Conservation (phyloP, 306 rosid genomes). For the Quercus ilex region DNA sequence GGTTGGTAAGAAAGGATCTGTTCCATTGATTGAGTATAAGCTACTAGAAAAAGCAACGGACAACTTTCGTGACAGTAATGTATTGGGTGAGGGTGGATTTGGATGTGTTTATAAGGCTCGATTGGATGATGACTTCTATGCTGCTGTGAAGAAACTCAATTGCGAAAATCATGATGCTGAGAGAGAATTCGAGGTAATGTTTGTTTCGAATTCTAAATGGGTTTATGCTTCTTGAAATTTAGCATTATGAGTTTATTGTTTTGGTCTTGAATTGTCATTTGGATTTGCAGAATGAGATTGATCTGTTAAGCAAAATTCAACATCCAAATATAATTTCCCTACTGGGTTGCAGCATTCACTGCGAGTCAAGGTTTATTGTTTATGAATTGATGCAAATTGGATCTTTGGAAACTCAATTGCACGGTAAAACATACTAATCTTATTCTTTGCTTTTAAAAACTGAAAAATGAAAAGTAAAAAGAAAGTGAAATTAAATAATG, state of each 20-base stretch:
- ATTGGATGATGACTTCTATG: constrained; percentile 59
- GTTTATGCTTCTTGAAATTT: neutral
- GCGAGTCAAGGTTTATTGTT: constrained; percentile 53
- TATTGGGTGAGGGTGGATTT: constrained; percentile 88
- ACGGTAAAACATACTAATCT: constrained; percentile 49
- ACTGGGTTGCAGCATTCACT: constrained; percentile 66
- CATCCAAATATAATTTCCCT: constrained; percentile 76
- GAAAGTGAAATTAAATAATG: constrained; percentile 1
- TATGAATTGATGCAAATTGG: constrained; percentile 89
- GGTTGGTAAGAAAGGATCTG: constrained; percentile 58
- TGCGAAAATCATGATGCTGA: constrained; percentile 57
- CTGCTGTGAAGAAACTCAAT: constrained; percentile 77
- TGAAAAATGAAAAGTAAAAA: neutral
- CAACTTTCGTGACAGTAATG: constrained; percentile 61
- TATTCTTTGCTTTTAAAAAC: neutral
- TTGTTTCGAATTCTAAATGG: neutral
- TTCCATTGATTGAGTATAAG: constrained; percentile 64
- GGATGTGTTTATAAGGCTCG: constrained; percentile 90
- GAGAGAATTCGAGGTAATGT: constrained; percentile 75
- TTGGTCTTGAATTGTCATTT: constrained; percentile 4
- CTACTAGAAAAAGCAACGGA: constrained; percentile 62
- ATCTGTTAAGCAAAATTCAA: constrained; percentile 65
- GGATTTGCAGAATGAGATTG: constrained; percentile 83
- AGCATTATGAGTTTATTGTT: neutral
- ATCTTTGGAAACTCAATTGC: constrained; percentile 79